These are phyloP conservation scores for Nematodospora valgi DNA, from an alignment of 805 yeast species.

Conservation along the genomic window DNA sequence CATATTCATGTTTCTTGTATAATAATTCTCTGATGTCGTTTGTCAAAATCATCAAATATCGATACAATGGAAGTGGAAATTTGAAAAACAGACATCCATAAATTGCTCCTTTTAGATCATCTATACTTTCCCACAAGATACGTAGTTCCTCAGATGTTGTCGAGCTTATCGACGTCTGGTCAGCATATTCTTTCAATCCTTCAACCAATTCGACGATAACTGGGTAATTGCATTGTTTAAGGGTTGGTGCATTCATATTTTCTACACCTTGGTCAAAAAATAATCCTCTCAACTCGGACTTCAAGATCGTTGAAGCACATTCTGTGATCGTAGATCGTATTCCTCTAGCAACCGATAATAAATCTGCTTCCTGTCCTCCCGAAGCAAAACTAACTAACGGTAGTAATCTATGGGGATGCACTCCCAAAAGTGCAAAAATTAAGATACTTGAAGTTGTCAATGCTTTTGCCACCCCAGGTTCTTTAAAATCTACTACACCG, in stretches of 20 bases:
- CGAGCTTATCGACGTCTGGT: neutral
- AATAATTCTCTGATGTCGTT: slow-evolving; percentile 17
- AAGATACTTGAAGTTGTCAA: slow-evolving; percentile 18
- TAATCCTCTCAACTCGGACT: slow-evolving; percentile 4
- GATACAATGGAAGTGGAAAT: slow-evolving; percentile 30
- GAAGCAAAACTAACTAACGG: slow-evolving; percentile 23
- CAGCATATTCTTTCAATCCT: neutral
- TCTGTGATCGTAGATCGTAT: slow-evolving; percentile 9
- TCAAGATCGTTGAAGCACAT: slow-evolving; percentile 5
- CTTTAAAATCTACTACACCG: neutral
- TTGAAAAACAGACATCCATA: slow-evolving; percentile 8
- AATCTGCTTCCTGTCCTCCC: slow-evolving; percentile 14
- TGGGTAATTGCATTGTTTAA: slow-evolving; percentile 5
- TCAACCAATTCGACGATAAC: slow-evolving; percentile 1
- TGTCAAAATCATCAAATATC: slow-evolving; percentile 20
- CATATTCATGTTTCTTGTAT: slow-evolving; percentile 19
- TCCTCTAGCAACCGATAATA: slow-evolving; percentile 19
- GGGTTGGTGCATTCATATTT: slow-evolving; percentile 1
- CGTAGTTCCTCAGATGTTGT: neutral
- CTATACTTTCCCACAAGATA: neutral
- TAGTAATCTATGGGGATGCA: slow-evolving; percentile 27
- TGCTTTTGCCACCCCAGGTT: slow-evolving; percentile 12
- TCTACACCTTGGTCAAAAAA: slow-evolving; percentile 1
- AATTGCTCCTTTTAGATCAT: neutral
- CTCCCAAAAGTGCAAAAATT: slow-evolving; percentile 26